These are phyloP conservation scores for Talaromyces marneffei DNA, from an alignment of 2,329 filamentous ascomycete genomes.

Conservation along the genomic window DNA sequence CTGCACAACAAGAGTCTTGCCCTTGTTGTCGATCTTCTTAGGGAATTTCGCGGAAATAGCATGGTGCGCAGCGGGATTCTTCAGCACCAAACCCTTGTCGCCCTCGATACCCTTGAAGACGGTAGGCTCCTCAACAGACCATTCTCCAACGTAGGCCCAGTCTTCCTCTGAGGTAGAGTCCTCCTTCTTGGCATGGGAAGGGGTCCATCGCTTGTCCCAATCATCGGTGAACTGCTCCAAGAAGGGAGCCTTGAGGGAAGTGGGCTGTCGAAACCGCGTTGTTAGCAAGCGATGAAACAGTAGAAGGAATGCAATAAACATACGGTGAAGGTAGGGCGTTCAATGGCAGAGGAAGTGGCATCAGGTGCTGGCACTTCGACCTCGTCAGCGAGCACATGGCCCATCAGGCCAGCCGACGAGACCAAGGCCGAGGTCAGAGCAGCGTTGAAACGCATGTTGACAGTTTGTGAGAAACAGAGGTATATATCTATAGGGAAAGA, in stretches of 20 bases:
- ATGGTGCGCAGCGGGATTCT: conserved; percentile 96
- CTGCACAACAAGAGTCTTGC: conserved; percentile 92
- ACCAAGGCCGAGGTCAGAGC: conserved; percentile 65
- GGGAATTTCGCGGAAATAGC: conserved; percentile 99
- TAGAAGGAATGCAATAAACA: conserved; percentile 37
- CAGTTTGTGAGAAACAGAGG: conserved; percentile 9
- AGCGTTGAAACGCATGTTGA: conserved; percentile 77
- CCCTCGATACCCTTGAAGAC: conserved; percentile 88
- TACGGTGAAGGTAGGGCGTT: conserved; percentile 83
- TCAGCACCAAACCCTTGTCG: conserved; percentile 95
- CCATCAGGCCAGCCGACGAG: conserved; percentile 63
- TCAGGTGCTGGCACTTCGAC: conserved; percentile 54
- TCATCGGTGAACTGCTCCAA: conserved; percentile 97
- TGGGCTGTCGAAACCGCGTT: conserved; percentile 57
- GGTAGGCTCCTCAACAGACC: conserved; percentile 89
- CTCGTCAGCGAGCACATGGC: conserved; percentile 62
- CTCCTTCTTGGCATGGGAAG: conserved; percentile 95
- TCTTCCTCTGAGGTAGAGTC: conserved; percentile 74
- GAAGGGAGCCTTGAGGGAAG: conserved; percentile 84
- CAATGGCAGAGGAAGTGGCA: conserved; percentile 54
- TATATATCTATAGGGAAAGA: conserved; percentile 18
- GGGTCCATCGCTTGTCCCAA: conserved; percentile 91
- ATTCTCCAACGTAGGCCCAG: conserved; percentile 96
- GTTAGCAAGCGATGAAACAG: conserved; percentile 6
- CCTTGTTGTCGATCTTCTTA: conserved; percentile 95